Evolutionary conservation across 2,329 filamentous ascomycete species (phyloP), one percentile per base, ranked within the genome.

Genomic region (Aspergillus neoniger): DNA sequence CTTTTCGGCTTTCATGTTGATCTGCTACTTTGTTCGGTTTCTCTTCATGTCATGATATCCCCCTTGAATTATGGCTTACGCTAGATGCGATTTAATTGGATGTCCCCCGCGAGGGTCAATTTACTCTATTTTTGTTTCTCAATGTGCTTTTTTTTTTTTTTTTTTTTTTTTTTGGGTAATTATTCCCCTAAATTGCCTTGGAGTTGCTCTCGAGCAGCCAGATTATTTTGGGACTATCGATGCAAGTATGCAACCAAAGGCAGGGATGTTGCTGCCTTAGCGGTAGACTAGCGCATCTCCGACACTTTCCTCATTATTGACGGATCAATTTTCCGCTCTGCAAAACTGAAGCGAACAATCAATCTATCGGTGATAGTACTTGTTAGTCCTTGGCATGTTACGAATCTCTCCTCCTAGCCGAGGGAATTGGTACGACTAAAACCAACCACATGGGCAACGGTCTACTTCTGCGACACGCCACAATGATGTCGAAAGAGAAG

Each of bases 31-130:
- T 30, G 19, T 28, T 53, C 21, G 15, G 59, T 49, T 58, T 57
- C 38, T 21, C 36, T 48, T 61, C 51, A 61, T 57, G 57, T 61
- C 52, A 63, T 65, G 62, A 67, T 67, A 66, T 67, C 64, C 64
- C 60, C 15, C 50, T 63, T 47, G 47, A 58, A 48, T 63, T 61
- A 57, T 60, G 54, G 57, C 50, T 58, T 59, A 63, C 54, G 60
- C 52, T 62, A 55, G 55, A 62, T 52, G 43, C 36, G 39, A 41
- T 39, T 15, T 28, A 44, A 47, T 55, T 55, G 38, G 52, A 32
- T n/a, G 15, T 30, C 30, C 32, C 39, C n/a, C 15, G 36, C 19
- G 25, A 32, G 14, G 10, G 41, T 55, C 7, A n/a, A 19, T 15
- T 30, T 30, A 15, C 14, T n/a, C 21, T 43, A 56, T 57, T 19